These are phyloP conservation scores for Coniella lustricola DNA, from an alignment of 2,329 filamentous ascomycete genomes.

Conservation along the genomic window DNA sequence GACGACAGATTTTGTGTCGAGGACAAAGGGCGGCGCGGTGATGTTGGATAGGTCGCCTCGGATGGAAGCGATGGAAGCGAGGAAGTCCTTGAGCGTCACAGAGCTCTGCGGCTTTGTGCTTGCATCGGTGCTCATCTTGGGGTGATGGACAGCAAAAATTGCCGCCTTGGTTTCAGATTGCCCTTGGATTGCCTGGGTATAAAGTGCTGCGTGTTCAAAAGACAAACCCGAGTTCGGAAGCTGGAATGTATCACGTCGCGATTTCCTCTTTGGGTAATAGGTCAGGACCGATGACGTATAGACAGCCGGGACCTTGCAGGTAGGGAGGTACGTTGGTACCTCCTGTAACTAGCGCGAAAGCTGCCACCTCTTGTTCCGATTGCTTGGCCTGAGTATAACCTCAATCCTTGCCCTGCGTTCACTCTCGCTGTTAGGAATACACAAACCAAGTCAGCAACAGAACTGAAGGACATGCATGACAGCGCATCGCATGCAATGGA, in stretches of 20 bases:
- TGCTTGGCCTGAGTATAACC: too few species aligned
- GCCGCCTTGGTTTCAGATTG: neutral
- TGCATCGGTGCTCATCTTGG: slow-evolving; percentile 2
- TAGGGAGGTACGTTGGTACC: too few species aligned
- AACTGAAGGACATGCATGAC: too few species aligned
- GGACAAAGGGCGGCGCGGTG: slow-evolving; percentile 49
- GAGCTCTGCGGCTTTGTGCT: slow-evolving; percentile 14
- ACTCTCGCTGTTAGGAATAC: too few species aligned
- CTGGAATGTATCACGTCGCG: neutral
- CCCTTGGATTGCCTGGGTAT: neutral
- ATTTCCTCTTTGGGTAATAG: neutral
- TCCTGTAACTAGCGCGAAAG: too few species aligned
- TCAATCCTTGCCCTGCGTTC: too few species aligned
- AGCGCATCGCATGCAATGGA: too few species aligned
- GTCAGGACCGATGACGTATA: neutral
- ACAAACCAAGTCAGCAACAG: too few species aligned
- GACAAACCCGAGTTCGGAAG: neutral
- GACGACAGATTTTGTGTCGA: slow-evolving; percentile 46
- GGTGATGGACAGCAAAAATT: neutral
- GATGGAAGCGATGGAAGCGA: slow-evolving; percentile 44
- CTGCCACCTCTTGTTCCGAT: too few species aligned
- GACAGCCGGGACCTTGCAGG: too few species aligned
- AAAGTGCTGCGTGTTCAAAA: too few species aligned
- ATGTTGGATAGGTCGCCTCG: slow-evolving; percentile 50
- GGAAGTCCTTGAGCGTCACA: slow-evolving; percentile 25